Evolutionary conservation across 2,329 filamentous ascomycete genomes (phyloP).

Genomic region (Byssoonygena ceratinophila): DNA sequence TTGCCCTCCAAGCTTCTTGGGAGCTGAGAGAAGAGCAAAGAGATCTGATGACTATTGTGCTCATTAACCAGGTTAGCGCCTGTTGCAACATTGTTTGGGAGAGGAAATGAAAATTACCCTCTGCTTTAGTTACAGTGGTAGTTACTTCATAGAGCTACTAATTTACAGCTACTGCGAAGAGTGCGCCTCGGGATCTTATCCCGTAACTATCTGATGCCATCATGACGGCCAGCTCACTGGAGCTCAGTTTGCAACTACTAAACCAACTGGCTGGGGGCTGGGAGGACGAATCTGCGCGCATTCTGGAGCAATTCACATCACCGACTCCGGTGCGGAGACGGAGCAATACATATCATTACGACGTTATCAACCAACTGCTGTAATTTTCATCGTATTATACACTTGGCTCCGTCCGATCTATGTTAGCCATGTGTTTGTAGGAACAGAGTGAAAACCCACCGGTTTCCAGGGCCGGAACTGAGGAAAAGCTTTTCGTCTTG

Average conservation of each 20-base stretch:
- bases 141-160: too few relatives aligned
- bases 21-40: not conserved
- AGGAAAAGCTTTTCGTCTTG: too few relatives aligned
- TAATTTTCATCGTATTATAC: not conserved
- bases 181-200: too few relatives aligned
- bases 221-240: too few relatives aligned
- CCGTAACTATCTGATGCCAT: not conserved
- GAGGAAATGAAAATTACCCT: too few relatives aligned
- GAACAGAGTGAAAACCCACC: too few relatives aligned
- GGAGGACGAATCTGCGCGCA: not conserved
- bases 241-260: too few relatives aligned
- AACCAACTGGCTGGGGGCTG: too few relatives aligned
- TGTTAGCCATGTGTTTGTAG: too few relatives aligned
- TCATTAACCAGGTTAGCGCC: not conserved
- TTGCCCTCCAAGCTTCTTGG: not conserved
- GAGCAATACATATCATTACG: not conserved
- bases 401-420: not conserved
- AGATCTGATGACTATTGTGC: not conserved
- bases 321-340: slow-evolving; percentile 1
- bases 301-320: slow-evolving; percentile 3
- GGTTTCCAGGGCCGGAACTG: too few relatives aligned
- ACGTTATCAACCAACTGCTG: not conserved
- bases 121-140: too few relatives aligned
- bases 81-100: not conserved
- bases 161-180: too few relatives aligned